Evolutionary conservation across 1,139 yeast genomes (phyloP).

Genomic region (Yamadazyma kanchanaburiensis): DNA sequence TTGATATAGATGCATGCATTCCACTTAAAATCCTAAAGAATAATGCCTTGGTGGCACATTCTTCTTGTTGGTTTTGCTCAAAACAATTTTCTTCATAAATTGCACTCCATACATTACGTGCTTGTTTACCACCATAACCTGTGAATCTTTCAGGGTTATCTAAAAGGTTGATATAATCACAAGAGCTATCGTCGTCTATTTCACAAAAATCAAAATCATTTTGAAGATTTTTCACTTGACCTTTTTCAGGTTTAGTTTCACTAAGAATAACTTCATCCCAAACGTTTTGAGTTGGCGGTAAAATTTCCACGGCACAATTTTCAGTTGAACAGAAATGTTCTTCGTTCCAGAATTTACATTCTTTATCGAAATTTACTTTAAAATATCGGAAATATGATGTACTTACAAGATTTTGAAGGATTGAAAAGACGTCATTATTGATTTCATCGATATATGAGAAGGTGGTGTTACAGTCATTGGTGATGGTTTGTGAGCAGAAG

Average conservation of each 20-base stretch:
- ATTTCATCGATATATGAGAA: constrained; percentile 41
- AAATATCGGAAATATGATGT: constrained; percentile 82
- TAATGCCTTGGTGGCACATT: constrained; percentile 79
- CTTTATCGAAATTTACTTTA: constrained; percentile 79
- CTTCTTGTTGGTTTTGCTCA: constrained; percentile 33
- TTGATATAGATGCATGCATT: constrained; percentile 93
- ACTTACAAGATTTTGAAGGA: constrained; percentile 53
- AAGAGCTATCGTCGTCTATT: constrained; percentile 55
- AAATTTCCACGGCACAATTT: constrained; percentile 88
- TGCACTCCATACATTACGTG: constrained; percentile 89
- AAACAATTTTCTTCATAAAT: constrained; percentile 92
- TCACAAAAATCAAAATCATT: constrained; percentile 53
- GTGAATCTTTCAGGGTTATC: constrained; percentile 96
- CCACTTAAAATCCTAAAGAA: constrained; percentile 89
- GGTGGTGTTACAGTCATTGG: constrained; percentile 47
- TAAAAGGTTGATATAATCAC: constrained; percentile 82
- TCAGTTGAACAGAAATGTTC: constrained; percentile 87
- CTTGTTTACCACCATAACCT: constrained; percentile 92
- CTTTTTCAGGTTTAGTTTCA: constrained; percentile 38
- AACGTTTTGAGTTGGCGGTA: constrained; percentile 41
- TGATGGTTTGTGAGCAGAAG: constrained; percentile 46
- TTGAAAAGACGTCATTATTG: constrained; percentile 41
- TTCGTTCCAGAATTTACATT: constrained; percentile 86
- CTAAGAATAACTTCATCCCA: constrained; percentile 67
- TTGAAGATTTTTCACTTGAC: constrained; percentile 14